Percentiles rank a stretch among this genome's conserved stretches.
phyloP scores from a whole-genome alignment of 805 yeast species.

The Cyberlindnera mycetangii region DNA sequence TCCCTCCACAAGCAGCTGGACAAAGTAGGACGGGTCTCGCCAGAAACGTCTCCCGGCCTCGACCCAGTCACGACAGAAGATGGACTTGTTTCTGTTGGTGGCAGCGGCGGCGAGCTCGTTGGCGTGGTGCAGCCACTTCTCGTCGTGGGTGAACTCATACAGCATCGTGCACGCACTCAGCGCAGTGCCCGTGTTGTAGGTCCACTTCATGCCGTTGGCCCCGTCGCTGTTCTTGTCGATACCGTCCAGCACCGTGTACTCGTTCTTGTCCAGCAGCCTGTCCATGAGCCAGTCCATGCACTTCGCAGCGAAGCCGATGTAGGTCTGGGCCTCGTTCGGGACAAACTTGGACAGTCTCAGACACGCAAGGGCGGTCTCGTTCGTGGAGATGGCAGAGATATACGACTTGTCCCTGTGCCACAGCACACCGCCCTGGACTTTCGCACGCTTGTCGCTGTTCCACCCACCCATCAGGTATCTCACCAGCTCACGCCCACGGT shows the following conservation, averaged over 20 bases:
- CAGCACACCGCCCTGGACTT: conserved; percentile 52
- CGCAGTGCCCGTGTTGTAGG: conserved; percentile 68
- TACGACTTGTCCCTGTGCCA: conserved; percentile 66
- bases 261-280: conserved; percentile 48
- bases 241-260: conserved; percentile 61
- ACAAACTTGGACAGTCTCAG: conserved; percentile 53
- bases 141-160: conserved; percentile 48
- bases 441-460: conserved; percentile 32
- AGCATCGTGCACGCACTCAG: conserved; percentile 50
- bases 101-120: conserved; percentile 49
- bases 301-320: conserved; percentile 55
- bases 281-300: conserved; percentile 58
- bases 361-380: conserved; percentile 63
- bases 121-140: conserved; percentile 41
- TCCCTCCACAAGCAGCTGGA: conserved; percentile 64
- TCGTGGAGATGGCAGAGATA: conserved; percentile 63
- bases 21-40: conserved; percentile 61
- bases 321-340: conserved; percentile 43
- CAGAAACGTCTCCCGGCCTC: conserved; percentile 53
- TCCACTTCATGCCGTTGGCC: conserved; percentile 54
- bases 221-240: conserved; percentile 38
- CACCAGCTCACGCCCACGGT: conserved; percentile 54
- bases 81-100: conserved; percentile 49
- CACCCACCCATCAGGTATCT: conserved; percentile 65
- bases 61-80: conserved; percentile 57